These are phyloP conservation scores for Arthrocladium fulminans DNA, from an alignment of 2,329 filamentous ascomycete genomes.

Conservation along the genomic window DNA sequence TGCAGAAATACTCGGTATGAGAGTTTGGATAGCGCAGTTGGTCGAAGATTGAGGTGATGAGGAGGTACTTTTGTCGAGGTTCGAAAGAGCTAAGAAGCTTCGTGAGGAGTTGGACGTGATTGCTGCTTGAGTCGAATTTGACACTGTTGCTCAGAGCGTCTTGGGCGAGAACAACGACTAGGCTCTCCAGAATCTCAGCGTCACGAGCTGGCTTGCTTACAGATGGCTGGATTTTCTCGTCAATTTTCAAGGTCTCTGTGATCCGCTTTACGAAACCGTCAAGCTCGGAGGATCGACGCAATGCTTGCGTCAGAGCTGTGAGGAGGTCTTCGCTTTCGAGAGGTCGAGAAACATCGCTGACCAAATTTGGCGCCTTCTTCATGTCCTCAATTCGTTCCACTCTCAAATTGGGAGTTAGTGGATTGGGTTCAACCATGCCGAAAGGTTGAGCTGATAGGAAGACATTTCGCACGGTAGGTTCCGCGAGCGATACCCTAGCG, in stretches of 20 bases:
- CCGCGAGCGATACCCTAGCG: constrained; percentile 71
- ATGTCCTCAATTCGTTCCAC: constrained; percentile 69
- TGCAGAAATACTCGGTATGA: constrained; percentile 88
- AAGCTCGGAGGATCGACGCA: constrained; percentile 32
- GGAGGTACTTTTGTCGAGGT: constrained; percentile 72
- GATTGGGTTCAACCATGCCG: constrained; percentile 64
- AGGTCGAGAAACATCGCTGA: constrained; percentile 50
- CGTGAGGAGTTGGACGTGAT: constrained; percentile 64
- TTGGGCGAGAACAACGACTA: constrained; percentile 74
- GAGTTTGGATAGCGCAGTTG: constrained; percentile 84
- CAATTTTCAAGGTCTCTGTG: constrained; percentile 53
- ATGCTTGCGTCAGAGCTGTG: constrained; percentile 42
- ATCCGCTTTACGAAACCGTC: constrained; percentile 66
- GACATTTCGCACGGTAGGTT: constrained; percentile 79
- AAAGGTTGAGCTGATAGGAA: constrained; percentile 72
- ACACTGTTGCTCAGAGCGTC: constrained; percentile 49
- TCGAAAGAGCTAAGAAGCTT: constrained; percentile 66
- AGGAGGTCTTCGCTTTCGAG: constrained; percentile 45
- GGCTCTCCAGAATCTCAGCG: constrained; percentile 62
- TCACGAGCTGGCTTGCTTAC: constrained; percentile 61
- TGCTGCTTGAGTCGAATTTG: constrained; percentile 55
- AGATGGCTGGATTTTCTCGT: constrained; percentile 55
- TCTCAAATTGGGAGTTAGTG: constrained; percentile 63
- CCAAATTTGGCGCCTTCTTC: constrained; percentile 55
- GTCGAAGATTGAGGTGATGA: constrained; percentile 77